A percentile compares a stretch with the other conserved stretches of the same genome.
Evolutionary conservation across 768 basidiomycete species (phyloP).

Genomic region (Boletus tylopilopsis): DNA sequence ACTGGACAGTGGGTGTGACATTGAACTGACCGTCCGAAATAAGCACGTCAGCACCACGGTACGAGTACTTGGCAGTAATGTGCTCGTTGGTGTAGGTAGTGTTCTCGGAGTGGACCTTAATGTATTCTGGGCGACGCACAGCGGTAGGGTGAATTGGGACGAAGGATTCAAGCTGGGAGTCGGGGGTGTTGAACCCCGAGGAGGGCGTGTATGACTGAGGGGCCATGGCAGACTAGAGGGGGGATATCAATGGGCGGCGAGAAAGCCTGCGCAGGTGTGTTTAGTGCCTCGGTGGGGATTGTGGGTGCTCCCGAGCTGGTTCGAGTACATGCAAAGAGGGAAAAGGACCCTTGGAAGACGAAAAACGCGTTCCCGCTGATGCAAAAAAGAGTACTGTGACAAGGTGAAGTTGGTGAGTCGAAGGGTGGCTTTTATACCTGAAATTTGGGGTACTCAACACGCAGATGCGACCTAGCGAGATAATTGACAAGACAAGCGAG

Average conservation of each 20-base stretch:
- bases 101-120: conserved; percentile 80
- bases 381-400: too few species aligned
- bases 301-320: conserved; percentile 87
- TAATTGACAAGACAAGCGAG: background rate
- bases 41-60: conserved; percentile 72
- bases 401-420: too few species aligned
- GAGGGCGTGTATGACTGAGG: conserved; percentile 40
- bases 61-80: conserved; percentile 78
- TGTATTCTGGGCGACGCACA: conserved; percentile 66
- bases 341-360: conserved; percentile 28
- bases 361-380: conserved; percentile 2
- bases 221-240: conserved; percentile 44
- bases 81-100: conserved; percentile 77
- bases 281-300: conserved; percentile 85
- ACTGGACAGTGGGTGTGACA: conserved; percentile 74
- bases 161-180: conserved; percentile 64
- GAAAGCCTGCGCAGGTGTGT: conserved; percentile 71
- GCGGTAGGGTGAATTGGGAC: conserved; percentile 82
- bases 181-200: conserved; percentile 72
- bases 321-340: conserved; percentile 87
- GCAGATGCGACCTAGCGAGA: too few species aligned
- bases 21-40: conserved; percentile 71
- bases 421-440: conserved; percentile 30
- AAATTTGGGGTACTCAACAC: conserved; percentile 28
- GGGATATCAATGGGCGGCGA: conserved; percentile 43